Base-by-base conservation (phyloP, 1,284 basidiomycete genomes). In the Ceratobasidium sp. region DNA sequence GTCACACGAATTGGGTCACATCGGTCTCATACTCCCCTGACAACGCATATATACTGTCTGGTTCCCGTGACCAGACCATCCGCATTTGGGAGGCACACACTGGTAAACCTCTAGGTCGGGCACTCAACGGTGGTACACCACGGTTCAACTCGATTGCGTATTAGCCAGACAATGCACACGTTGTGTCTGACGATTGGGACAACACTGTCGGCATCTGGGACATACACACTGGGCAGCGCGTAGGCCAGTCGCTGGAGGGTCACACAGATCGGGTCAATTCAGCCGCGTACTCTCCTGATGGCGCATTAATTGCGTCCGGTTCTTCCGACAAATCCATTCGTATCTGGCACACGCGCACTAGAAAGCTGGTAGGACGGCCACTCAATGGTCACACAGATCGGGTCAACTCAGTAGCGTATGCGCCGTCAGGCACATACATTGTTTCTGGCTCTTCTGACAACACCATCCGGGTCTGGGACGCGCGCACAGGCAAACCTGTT, bases 271-370 rank as follows among this genome's bases (percentile, higher is more conserved):
- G 1, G 6, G 46, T 48, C n/a, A 48, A 19, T 14, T 48, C 46
- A 19, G 19, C n/a, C 19, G 19, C 46, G 19, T 48, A n/a, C 19
- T 48, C 46, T 19, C 19, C 46, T 19, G 46, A 48, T n/a, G 46
- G 46, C 46, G 46, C 19, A 48, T 48, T 19, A 6, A 48, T 48
- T 19, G 46, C 19, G 6, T 48, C 46, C 6, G 46, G 46, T 6
- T 48, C 46, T 46, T n/a, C 11, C 7, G 46, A 74, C 34, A 72
- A 54, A 3, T 39, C 59, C 29, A 56, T 74, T 22, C 46, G 46
- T n/a, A 48, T 48, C 46, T 48, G 46, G 46, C 6, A 48, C 46
- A 19, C 46, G n/a, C 46, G 46, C 46, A 19, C 46, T 16, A 6
- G 19, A 6, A n/a, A n/a, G n/a, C n/a, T n/a, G n/a, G n/a, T n/a